Evolutionary conservation across 225 moss, liverwort and hornwort genomes (phyloP), one percentile per base, ranked within the genome.

Genomic region (Antitrichia curtipendula): DNA sequence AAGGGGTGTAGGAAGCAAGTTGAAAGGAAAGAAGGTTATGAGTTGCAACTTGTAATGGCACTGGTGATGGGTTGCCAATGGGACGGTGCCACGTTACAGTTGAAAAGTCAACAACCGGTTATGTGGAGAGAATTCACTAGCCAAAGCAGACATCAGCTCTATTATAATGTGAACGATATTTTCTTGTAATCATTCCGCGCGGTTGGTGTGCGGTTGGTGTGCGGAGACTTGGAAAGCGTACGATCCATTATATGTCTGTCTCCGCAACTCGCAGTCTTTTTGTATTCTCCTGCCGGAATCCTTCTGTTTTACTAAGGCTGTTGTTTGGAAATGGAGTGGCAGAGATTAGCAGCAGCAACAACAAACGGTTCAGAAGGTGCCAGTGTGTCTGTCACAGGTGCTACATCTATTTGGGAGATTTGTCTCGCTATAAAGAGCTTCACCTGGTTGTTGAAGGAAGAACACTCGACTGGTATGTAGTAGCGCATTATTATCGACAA

Each of bases 401-500:
- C 91, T 90, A 91, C 88, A 60, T 92, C 60, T 90, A 68, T 49
- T 86, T 94, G 86, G 94, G 94, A 77, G 94, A 94, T 73, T 89
- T 94, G 84, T 90, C 94, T 87, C 92, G 94, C 58, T 94, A 92
- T 47, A 94, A 89, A 86, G 94, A 92, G 74, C 91, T 89, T 62
- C 92, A 92, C 83, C 71, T 89, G 87, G 88, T 86, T 52, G 89
- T 88, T 62, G 91, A 92, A 89, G 94, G 94, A 81, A 91, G 90
- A 56, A 86, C 74, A 79, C 88, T 89, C 18, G 94, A 94, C 76
- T 94, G 91, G 91, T 88, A 90, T 77, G 91, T 94, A 58, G 92
- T 91, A 69, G 94, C 90, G 54, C 91, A 86, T 85, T 92, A 94
- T 78, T 94, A 94, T 74, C 91, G 87, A 49, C 92, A 92, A 92